Percentiles rank a stretch among this genome's conserved stretches.
Conservation (phyloP, 495 filamentous ascomycete genomes). For the Aspergillus heteromorphus region DNA sequence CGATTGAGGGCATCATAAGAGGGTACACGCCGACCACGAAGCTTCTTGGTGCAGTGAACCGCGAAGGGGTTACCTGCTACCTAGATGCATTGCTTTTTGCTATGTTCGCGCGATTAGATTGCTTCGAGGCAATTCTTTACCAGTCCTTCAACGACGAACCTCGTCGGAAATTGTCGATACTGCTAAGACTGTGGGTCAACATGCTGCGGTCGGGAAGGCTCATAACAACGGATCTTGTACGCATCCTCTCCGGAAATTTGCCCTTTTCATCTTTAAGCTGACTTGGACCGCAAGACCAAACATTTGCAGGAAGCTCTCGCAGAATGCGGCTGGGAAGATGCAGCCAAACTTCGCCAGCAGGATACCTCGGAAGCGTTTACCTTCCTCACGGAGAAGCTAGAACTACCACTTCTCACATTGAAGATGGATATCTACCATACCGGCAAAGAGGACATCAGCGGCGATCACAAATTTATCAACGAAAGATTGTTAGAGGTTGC, state of each 20-base stretch:
- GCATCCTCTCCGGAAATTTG: background rate
- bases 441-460: conserved; percentile 71
- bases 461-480: conserved; percentile 91
- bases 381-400: conserved; percentile 84
- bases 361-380: conserved; percentile 93
- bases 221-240: conserved; percentile 81
- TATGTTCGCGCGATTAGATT: conserved; percentile 87
- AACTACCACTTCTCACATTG: conserved; percentile 81
- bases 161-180: conserved; percentile 62
- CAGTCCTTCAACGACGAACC: conserved; percentile 61
- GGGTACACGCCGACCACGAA: conserved; percentile 62
- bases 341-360: conserved; percentile 69
- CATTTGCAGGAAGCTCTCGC: conserved; percentile 76
- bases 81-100: conserved; percentile 89
- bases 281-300: conserved; percentile 55
- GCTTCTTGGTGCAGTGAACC: conserved; percentile 82
- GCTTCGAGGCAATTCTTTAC: conserved; percentile 86
- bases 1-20: conserved; percentile 73
- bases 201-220: conserved; percentile 78
- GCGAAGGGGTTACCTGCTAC: conserved; percentile 83
- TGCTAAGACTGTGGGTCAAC: conserved; percentile 90
- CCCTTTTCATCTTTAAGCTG: conserved; percentile 16
- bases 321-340: conserved; percentile 90
- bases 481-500: conserved; percentile 90
- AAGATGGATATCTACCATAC: conserved; percentile 95